Evolutionary conservation across 208 protist species (phyloP), one percentile per base, ranked within the genome.

Genomic region (Novymonas esmeraldas): DNA sequence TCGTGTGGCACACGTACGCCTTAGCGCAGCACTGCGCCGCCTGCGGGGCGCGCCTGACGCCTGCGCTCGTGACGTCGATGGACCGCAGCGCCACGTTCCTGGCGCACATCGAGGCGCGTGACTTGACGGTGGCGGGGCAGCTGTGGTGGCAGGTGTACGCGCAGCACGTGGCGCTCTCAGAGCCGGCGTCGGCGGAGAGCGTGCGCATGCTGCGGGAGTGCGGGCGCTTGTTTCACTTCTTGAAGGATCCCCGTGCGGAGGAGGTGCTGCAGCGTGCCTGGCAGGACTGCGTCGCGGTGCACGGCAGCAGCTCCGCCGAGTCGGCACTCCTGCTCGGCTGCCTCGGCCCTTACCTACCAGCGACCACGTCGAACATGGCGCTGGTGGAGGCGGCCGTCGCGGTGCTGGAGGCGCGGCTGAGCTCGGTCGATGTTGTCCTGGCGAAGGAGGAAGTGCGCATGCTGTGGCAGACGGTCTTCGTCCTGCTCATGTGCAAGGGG

Each of bases 1-100:
- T 96, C 18, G 87, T 92, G 44, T 86, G 83, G 75, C 91, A 96
- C 78, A 92, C 81, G 7, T 71, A 77, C 67, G 74, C 84, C 6
- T 11, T 94, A 2, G 46, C 48, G 11, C 48, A 62, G 33, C 70
- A 73, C 54, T 82, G 80, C 44, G 67, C 46, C 9, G 49, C 34
- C 9, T 34, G 22, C 26, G n/a, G 58, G 14, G 36, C 79, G 6
- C 34, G 76, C 7, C 64, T 86, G 36, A 81, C 66, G 13, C 55
- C 76, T 13, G 54, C 75, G 16, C 44, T 93, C 7, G 49, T 90
- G 28, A 48, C 70, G 7, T 73, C 79, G 36, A 55, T 94, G 55
- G 89, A 96, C 50, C 76, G 83, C 41, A 87, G 82, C 51, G 86
- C 88, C 11, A 80, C 73, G 3, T 85, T 90, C 67, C 80, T 94